Conservation (phyloP, 371 early-diverging fungal species). For the Choanephora cucurbitarum region DNA sequence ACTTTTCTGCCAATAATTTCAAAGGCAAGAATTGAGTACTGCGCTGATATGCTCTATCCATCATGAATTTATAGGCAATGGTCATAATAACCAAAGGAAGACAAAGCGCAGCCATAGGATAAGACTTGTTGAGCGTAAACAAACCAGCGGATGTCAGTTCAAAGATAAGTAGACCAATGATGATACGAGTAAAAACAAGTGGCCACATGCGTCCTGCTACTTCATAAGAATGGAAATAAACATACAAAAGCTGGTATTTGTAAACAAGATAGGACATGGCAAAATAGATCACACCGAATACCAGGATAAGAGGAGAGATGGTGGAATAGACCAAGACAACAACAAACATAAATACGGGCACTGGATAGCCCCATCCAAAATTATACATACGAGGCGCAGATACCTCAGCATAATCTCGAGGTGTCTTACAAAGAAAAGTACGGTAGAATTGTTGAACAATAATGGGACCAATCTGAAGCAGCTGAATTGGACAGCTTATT, state of each 20-base stretch:
- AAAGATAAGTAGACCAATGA: constrained; percentile 75
- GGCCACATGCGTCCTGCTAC: constrained; percentile 80
- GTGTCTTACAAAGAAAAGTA: constrained; percentile 62
- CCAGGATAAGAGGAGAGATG: constrained; percentile 77
- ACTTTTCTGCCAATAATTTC: constrained; percentile 42
- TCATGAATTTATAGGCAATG: constrained; percentile 55
- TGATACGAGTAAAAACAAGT: constrained; percentile 69
- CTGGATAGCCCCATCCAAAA: constrained; percentile 70
- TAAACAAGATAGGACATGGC: constrained; percentile 71
- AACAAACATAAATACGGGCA: constrained; percentile 74
- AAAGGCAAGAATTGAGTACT: constrained; percentile 57
- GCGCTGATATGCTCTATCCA: constrained; percentile 56
- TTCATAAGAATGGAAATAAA: constrained; percentile 82
- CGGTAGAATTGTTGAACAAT: constrained; percentile 53
- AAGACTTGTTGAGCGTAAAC: constrained; percentile 63
- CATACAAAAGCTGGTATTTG: constrained; percentile 74
- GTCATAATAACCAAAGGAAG: constrained; percentile 56
- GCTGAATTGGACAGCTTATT: constrained; percentile 62
- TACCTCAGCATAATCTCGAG: constrained; percentile 68
- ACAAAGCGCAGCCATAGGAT: constrained; percentile 47
- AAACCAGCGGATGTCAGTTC: constrained; percentile 78
- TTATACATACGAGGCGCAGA: constrained; percentile 67
- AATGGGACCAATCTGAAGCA: constrained; percentile 63
- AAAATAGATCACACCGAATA: constrained; percentile 78
- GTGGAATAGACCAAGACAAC: constrained; percentile 80